Percentiles rank a stretch among this genome's conserved stretches.
Evolutionary conservation across 768 basidiomycete species (phyloP).

Genomic region (Neoboletus brunneissimus): DNA sequence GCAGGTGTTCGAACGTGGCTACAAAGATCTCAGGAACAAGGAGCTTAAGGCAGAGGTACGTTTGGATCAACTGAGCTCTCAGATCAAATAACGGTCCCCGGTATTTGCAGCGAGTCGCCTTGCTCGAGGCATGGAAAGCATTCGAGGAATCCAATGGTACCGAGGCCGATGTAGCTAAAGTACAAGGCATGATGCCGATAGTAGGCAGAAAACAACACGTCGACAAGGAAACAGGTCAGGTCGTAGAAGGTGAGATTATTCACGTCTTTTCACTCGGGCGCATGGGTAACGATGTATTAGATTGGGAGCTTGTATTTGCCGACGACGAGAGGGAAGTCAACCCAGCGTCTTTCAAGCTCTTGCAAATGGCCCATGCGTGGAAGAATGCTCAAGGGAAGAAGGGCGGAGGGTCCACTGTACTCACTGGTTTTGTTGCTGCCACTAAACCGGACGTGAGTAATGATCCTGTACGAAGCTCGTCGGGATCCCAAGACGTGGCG

Average conservation of each 20-base stretch:
- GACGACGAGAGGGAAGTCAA: constrained; percentile 95
- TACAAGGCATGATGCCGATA: constrained; percentile 91
- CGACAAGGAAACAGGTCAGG: constrained; percentile 80
- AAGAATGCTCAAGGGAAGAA: constrained; percentile 52
- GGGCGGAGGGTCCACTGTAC: constrained; percentile 31
- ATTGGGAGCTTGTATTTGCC: constrained; percentile 93
- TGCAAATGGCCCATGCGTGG: constrained; percentile 95
- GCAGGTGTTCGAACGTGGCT: constrained; percentile 81
- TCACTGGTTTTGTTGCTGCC: constrained; percentile 52
- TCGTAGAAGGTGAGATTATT: constrained; percentile 68
- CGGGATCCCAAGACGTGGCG: constrained; percentile 21
- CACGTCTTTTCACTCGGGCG: not conserved
- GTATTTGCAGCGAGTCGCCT: constrained; percentile 69
- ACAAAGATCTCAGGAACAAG: constrained; percentile 80
- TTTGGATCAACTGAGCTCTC: not conserved
- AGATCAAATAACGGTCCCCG: not conserved
- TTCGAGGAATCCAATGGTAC: constrained; percentile 85
- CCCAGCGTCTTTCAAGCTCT: constrained; percentile 91
- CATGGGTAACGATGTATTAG: constrained; percentile 38
- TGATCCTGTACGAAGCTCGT: constrained; percentile 3
- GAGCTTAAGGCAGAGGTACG: constrained; percentile 86
- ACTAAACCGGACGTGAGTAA: constrained; percentile 13
- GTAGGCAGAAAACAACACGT: constrained; percentile 82
- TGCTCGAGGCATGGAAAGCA: constrained; percentile 93
- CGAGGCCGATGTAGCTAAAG: constrained; percentile 70